These are phyloP conservation scores for Leccinum longicurvipes DNA, from an alignment of 768 basidiomycete species.

Conservation along the genomic window DNA sequence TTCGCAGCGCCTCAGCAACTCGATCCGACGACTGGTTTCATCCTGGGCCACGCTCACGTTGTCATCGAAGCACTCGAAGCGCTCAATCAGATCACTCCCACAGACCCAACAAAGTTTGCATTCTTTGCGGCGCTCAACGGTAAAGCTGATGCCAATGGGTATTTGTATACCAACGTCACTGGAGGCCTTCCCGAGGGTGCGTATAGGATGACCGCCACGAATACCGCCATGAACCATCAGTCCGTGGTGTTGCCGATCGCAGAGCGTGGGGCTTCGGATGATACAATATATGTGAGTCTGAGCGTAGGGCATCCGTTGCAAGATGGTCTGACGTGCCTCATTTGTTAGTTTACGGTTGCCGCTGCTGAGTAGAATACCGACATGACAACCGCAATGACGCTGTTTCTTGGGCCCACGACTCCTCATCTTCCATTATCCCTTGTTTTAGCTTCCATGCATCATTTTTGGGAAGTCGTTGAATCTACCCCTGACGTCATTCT, in stretches of 20 bases:
- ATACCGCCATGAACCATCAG: conserved; percentile 48
- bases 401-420: no score
- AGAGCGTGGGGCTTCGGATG: conserved; percentile 41
- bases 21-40: conserved; percentile 40
- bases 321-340: conserved; percentile 4
- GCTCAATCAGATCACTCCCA: conserved; percentile 46
- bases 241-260: conserved; percentile 33
- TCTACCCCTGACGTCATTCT: neutral
- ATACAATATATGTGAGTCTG: conserved; percentile 37
- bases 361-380: neutral
- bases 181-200: conserved; percentile 52
- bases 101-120: conserved; percentile 49
- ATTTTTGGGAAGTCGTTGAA: neutral
- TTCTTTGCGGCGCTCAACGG: conserved; percentile 58
- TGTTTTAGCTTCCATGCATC: no score
- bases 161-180: conserved; percentile 45
- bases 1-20: conserved; percentile 54
- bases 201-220: conserved; percentile 45
- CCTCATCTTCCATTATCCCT: neutral
- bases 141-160: conserved; percentile 40
- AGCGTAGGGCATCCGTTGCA: neutral
- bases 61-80: conserved; percentile 52
- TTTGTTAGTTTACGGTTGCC: conserved; percentile 25
- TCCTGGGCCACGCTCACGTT: conserved; percentile 63
- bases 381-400: neutral